phyloP scores from a whole-genome alignment of 2,329 filamentous ascomycete species.

The Fusarium subglutinans region DNA sequence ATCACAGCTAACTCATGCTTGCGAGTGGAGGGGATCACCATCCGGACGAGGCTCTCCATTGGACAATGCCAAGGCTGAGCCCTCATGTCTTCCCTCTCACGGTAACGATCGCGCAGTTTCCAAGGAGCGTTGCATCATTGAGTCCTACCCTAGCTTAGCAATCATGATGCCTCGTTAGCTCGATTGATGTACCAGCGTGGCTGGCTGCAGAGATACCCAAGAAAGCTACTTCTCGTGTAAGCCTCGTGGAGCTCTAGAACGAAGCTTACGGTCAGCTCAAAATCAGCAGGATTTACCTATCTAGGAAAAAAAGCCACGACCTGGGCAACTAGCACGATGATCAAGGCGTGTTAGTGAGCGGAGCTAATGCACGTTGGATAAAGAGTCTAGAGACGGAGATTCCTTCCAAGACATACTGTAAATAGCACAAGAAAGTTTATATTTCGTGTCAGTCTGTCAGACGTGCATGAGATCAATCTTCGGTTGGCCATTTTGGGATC shows the following conservation, averaged over 20 bases:
- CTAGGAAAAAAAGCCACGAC: slow-evolving; percentile 5
- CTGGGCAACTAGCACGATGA: neutral
- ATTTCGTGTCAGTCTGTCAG: slow-evolving; percentile 27
- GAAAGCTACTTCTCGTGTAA: neutral
- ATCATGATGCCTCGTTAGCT: neutral
- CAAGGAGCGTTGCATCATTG: slow-evolving; percentile 13
- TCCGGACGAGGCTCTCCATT: slow-evolving; percentile 8
- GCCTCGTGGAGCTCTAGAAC: neutral
- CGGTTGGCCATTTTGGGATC: neutral
- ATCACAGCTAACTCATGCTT: neutral
- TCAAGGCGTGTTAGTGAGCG: neutral
- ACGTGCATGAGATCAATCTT: slow-evolving; percentile 17
- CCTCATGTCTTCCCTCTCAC: neutral
- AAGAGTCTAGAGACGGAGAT: neutral
- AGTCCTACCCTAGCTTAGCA: neutral
- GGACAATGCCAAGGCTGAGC: slow-evolving; percentile 14
- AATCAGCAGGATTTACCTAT: slow-evolving; percentile 7
- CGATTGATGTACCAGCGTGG: neutral
- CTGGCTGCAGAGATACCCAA: neutral
- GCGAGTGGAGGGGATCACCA: slow-evolving; percentile 1
- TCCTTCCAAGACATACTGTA: neutral
- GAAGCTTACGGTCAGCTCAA: neutral
- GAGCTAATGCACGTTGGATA: slow-evolving; percentile 19
- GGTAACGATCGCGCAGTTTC: slow-evolving; percentile 4
- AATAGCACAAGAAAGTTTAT: slow-evolving; percentile 16